Base-by-base conservation (phyloP, 345 rosid genomes). In the Eutrema yunnanense region DNA sequence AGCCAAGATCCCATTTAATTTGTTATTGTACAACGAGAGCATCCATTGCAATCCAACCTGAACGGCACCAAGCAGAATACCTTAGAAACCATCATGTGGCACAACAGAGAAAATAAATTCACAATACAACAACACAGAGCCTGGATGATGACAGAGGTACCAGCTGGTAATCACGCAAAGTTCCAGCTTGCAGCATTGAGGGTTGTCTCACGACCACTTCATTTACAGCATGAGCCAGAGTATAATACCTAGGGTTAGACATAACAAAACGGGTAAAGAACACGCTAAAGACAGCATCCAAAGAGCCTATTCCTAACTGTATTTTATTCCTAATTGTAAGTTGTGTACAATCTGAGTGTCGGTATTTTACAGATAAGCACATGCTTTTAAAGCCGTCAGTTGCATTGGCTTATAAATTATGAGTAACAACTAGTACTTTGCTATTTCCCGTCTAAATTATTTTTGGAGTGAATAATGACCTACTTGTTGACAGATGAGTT, bases 1-100 rank as follows among this genome's bases (percentile, higher is more conserved):
- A 16, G 99, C 99, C 82, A 96, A 78, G 73, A 96, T 96, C 73
- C 99, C 99, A 84, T 96, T 96, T 73, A 96, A 81, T 84, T 96
- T 96, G 81, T 96, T 96, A 74, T 96, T 96, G 71, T 96, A 96
- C 83, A 96, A 80, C 29, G 99, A 92, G 81, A 96, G 97, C 99
- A 96, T 96, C 99, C 99, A 96, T 46, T 96, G 98, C 81, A 96
- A 86, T 61, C 99, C 99, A 82, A 96, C 97, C 99, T 96, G 81
- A 69, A 68, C 8, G 65, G 40, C 66, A 77, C 10, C 47, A 64
- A 60, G 74, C 47, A 38, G 9, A 78, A 51, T 37, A 29, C 57
- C 40, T 77, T 42, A 43, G 29, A 69, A 10, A 44, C 37, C 43
- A 51, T 36, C 19, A 56, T 65, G 53, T 14, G 68, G 38, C 66